A percentile compares a stretch with the other conserved stretches of the same genome.
phyloP scores from a whole-genome alignment of 106 monocot genomes.

The Allium sativum region DNA sequence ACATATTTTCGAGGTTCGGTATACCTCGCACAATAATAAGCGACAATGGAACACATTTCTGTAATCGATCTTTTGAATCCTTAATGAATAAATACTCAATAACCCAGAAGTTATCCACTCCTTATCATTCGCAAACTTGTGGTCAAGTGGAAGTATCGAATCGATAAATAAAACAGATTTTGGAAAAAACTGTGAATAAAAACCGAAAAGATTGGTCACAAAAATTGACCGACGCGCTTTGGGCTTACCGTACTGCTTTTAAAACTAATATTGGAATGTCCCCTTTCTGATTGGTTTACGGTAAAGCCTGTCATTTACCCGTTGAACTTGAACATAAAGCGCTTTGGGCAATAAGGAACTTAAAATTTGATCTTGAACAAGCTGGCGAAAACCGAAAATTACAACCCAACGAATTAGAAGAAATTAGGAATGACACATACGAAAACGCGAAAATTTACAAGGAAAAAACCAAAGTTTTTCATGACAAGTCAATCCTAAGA shows the following conservation, averaged over 20 bases:
- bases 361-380: not conserved
- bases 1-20: constrained; percentile 2
- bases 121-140: constrained; percentile 10
- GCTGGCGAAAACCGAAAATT: not conserved
- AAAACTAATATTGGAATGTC: not conserved
- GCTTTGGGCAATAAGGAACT: constrained; percentile 11
- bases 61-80: not conserved
- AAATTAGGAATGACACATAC: constrained; percentile 7
- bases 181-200: not conserved
- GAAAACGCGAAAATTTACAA: constrained; percentile 14
- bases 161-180: constrained; percentile 9
- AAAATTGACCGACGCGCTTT: not conserved
- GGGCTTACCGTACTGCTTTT: constrained; percentile 6
- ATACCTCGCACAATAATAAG: constrained; percentile 2
- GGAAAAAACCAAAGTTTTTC: constrained; percentile 4
- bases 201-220: constrained; percentile 2
- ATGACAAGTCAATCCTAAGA: constrained; percentile 8
- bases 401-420: constrained; percentile 11
- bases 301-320: constrained; percentile 5
- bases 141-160: constrained; percentile 8
- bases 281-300: not conserved
- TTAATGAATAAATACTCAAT: not conserved
- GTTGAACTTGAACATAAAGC: constrained; percentile 16
- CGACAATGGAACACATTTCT: constrained; percentile 9
- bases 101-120: not conserved